These are phyloP conservation scores for Usnea hakonensis DNA, from an alignment of 495 filamentous ascomycete species.

Conservation along the genomic window DNA sequence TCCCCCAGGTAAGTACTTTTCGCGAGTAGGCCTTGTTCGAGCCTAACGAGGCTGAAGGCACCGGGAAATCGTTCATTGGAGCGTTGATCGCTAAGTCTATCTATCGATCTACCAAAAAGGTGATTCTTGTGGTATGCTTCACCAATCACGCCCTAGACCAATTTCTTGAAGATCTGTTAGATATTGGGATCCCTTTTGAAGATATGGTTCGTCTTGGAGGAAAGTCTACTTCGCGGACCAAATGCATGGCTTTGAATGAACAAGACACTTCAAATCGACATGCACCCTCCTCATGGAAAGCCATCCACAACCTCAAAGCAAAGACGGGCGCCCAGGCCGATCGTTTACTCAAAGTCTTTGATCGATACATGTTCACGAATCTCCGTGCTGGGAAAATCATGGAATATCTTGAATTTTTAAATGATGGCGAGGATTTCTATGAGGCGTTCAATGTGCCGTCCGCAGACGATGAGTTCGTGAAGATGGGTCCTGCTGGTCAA, in stretches of 20 bases:
- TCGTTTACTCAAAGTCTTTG: slow-evolving; percentile 21
- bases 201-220: slow-evolving; percentile 62
- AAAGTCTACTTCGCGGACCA: slow-evolving; percentile 48
- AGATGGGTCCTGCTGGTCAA: slow-evolving; percentile 42
- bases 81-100: slow-evolving; percentile 56
- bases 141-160: slow-evolving; percentile 74
- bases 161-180: slow-evolving; percentile 60
- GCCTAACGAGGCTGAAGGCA: slow-evolving; percentile 43
- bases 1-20: slow-evolving; percentile 55
- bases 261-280: slow-evolving; percentile 29
- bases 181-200: slow-evolving; percentile 47
- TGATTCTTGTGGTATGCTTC: slow-evolving; percentile 55
- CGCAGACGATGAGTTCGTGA: slow-evolving; percentile 35
- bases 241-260: slow-evolving; percentile 38
- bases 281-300: slow-evolving; percentile 26
- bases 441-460: slow-evolving; percentile 48
- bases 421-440: slow-evolving; percentile 45
- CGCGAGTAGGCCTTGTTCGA: too few relatives aligned
- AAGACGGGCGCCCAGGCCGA: slow-evolving; percentile 22
- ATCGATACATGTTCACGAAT: slow-evolving; percentile 20
- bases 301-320: slow-evolving; percentile 34
- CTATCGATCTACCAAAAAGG: slow-evolving; percentile 42
- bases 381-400: slow-evolving; percentile 34
- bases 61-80: slow-evolving; percentile 74
- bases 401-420: slow-evolving; percentile 57